Conservation (phyloP, 768 basidiomycete genomes). For the Lactifluus echinatus region DNA sequence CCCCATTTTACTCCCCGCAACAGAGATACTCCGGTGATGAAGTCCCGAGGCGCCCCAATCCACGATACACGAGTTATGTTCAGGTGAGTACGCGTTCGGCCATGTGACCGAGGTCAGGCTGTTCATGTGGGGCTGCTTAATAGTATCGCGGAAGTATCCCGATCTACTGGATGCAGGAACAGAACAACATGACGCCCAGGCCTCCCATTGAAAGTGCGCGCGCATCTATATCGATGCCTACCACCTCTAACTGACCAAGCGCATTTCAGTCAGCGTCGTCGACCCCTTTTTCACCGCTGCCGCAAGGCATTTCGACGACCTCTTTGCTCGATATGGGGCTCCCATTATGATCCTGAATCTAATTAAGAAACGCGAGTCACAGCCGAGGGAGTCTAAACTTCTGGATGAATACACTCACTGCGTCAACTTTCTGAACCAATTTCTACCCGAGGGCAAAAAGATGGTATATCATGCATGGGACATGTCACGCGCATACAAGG, state of each 20-base stretch:
- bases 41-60: constrained; percentile 46
- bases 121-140: neutral
- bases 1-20: constrained; percentile 76
- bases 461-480: constrained; percentile 95
- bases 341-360: constrained; percentile 89
- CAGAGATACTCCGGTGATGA: constrained; percentile 27
- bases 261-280: constrained; percentile 66
- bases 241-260: neutral
- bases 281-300: constrained; percentile 95
- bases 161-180: constrained; percentile 94
- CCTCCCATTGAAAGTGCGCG: constrained; percentile 91
- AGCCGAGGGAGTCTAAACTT: constrained; percentile 83
- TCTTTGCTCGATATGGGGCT: constrained; percentile 82
- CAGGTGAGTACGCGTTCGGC: constrained; percentile 44
- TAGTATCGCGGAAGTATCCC: constrained; percentile 94
- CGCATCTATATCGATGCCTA: neutral
- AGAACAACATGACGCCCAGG: constrained; percentile 78
- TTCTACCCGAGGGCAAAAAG: constrained; percentile 74
- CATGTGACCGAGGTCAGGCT: neutral
- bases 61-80: constrained; percentile 91
- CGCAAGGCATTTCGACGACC: constrained; percentile 84
- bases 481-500: constrained; percentile 91
- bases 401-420: constrained; percentile 89
- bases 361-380: constrained; percentile 76
- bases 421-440: constrained; percentile 89